Evolutionary conservation across 176 grass and related monocot species (phyloP), one percentile per base, ranked within the genome.

Genomic region (Zoysia japonica): DNA sequence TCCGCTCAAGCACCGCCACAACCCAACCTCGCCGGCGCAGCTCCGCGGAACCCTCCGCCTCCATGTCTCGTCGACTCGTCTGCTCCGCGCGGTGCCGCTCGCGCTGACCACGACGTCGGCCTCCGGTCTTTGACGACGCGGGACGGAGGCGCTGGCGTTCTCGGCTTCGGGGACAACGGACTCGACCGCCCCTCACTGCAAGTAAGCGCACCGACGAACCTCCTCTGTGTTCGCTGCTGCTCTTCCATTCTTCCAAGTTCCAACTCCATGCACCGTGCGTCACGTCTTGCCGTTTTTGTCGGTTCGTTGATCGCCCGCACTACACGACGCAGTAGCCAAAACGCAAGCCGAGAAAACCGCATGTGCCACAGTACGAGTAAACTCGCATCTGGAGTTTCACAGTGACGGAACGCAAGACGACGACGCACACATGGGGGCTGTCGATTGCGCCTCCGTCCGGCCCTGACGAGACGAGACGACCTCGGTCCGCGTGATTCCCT

Each of bases 401-500:
- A 17, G 12, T 5, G 37, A 65, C 37, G 63, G 63, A 16, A 65
- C 10, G 7, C 43, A 47, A 40, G 38, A 40, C 46, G 46, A 47
- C 45, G 8, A 3, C 15, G 61, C 75, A 78, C 28, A 28, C 75
- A 78, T 78, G 75, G 75, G 44, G 9, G 16, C 61, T 37, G 51
- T 68, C 73, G 9, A 72, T 13, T 28, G 28, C 28, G 28, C 28
- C 28, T 28, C 28, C 28, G 28, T 28, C 28, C 28, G 28, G 28
- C 28, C 28, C 0, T 28, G 28, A 28, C 28, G 28, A 28, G 28
- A 28, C 28, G 28, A 28, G 28, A 28, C 28, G 28, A 28, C 87
- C 59, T 89, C 78, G 78, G 45, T 60, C 37, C 67, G 72, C 7
- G 78, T 72, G 78, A 66, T 46, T 19, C 61, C 78, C 87, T 85